Evolutionary conservation across 768 basidiomycete species (phyloP).

Genomic region (Galerina sulciceps): DNA sequence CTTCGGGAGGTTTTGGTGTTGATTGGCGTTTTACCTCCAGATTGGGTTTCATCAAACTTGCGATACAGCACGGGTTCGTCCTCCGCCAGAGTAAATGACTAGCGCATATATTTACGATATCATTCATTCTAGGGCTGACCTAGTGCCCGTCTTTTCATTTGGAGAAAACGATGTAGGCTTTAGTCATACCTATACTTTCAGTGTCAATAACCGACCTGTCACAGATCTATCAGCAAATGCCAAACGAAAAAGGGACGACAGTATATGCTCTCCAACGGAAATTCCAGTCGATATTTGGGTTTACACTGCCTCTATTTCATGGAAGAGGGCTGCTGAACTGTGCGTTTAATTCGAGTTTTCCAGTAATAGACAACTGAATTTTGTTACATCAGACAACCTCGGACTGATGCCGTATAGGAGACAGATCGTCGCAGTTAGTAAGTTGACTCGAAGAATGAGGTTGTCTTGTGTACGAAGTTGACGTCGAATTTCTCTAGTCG

Average conservation of each 20-base stretch:
- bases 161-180: constrained; percentile 93
- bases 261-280: constrained; percentile 86
- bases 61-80: constrained; percentile 81
- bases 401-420: constrained; percentile 96
- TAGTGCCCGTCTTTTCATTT: constrained; percentile 98
- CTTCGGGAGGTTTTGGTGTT: neutral
- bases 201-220: neutral
- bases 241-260: constrained; percentile 91
- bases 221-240: constrained; percentile 96
- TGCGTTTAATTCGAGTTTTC: constrained; percentile 36
- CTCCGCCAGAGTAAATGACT: neutral
- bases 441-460: constrained; percentile 39
- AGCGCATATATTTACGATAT: constrained; percentile 2
- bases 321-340: constrained; percentile 95
- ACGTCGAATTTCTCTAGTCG: constrained; percentile 55
- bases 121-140: constrained; percentile 69
- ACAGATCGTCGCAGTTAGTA: constrained; percentile 94
- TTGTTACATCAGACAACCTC: constrained; percentile 70
- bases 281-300: constrained; percentile 92
- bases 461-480: neutral
- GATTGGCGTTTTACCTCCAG: constrained; percentile 35
- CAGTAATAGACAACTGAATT: neutral
- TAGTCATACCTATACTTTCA: neutral
- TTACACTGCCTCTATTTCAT: constrained; percentile 97
- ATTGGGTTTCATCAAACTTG: constrained; percentile 94